Conservation (phyloP, 2,329 filamentous ascomycete genomes). For the Phaeophleospora eucalypticola region DNA sequence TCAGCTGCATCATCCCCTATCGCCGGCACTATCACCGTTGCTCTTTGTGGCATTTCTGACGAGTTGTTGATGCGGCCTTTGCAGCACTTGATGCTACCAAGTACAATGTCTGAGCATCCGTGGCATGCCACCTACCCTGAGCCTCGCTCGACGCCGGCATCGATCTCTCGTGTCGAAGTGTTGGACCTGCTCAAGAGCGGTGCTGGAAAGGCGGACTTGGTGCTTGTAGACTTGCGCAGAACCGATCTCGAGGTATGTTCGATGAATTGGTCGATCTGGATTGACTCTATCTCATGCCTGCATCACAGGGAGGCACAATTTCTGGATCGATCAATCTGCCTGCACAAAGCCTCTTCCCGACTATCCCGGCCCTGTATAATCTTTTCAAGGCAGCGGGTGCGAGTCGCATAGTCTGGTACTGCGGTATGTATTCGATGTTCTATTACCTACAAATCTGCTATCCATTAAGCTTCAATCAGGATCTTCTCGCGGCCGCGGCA, state of each 20-base stretch:
- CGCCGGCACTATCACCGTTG: no score
- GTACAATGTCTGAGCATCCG: no score
- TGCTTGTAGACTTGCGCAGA: slow-evolving; percentile 48
- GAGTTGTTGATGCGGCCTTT: no score
- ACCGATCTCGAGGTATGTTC: slow-evolving; percentile 47
- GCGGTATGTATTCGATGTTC: slow-evolving; percentile 39
- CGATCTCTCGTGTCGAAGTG: no score
- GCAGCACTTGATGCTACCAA: no score
- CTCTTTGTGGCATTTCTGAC: no score
- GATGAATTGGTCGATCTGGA: no score
- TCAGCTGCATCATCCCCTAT: no score
- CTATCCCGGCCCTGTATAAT: slow-evolving; percentile 46
- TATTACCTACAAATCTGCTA: background rate
- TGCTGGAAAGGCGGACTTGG: no score
- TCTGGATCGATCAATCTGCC: slow-evolving; percentile 55
- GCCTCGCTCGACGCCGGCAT: no score
- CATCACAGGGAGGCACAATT: slow-evolving; percentile 57
- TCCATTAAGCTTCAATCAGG: slow-evolving; percentile 37
- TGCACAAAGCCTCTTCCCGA: slow-evolving; percentile 53
- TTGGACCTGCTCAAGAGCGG: no score
- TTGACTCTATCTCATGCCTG: background rate
- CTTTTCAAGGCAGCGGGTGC: slow-evolving; percentile 50
- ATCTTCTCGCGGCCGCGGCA: slow-evolving; percentile 53
- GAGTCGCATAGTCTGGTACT: slow-evolving; percentile 53
- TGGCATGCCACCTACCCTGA: no score